A percentile compares a stretch with the other conserved stretches of the same genome.
These are phyloP conservation scores for Pseudofabraea citricarpa DNA, from an alignment of 2,329 filamentous ascomycete species.

Conservation along the genomic window DNA sequence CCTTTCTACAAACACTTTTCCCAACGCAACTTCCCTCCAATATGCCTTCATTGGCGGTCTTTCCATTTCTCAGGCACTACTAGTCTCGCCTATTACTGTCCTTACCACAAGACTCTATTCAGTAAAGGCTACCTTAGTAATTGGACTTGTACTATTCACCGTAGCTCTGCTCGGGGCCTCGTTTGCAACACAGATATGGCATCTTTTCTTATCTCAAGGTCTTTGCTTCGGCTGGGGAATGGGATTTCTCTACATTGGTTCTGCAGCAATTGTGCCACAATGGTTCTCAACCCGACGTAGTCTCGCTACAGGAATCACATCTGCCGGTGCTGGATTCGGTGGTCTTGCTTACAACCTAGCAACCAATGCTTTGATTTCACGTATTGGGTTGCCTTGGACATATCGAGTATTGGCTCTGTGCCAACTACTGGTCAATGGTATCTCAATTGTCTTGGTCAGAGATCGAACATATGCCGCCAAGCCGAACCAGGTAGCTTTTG, in stretches of 20 bases:
- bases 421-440: conserved; percentile 47
- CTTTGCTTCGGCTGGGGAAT: conserved; percentile 69
- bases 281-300: conserved; percentile 53
- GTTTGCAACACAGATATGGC: conserved; percentile 64
- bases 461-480: conserved; percentile 68
- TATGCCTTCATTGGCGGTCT: conserved; percentile 71
- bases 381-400: conserved; percentile 52
- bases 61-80: conserved; percentile 57
- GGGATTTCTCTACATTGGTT: conserved; percentile 69
- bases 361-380: conserved; percentile 51
- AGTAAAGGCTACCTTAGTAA: neutral
- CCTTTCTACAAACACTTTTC: conserved; percentile 55
- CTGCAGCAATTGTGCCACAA: conserved; percentile 47
- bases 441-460: conserved; percentile 55
- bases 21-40: conserved; percentile 54
- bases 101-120: conserved; percentile 31
- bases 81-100: conserved; percentile 56
- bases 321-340: conserved; percentile 54
- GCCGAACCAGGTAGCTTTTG: conserved; percentile 58
- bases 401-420: conserved; percentile 56
- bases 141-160: conserved; percentile 56
- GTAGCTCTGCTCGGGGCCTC: conserved; percentile 61
- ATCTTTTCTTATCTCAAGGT: conserved; percentile 68
- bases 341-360: conserved; percentile 55
- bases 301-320: conserved; percentile 55